These are phyloP conservation scores for Teunomyces funiuensis DNA, from an alignment of 805 yeast species.

Conservation along the genomic window DNA sequence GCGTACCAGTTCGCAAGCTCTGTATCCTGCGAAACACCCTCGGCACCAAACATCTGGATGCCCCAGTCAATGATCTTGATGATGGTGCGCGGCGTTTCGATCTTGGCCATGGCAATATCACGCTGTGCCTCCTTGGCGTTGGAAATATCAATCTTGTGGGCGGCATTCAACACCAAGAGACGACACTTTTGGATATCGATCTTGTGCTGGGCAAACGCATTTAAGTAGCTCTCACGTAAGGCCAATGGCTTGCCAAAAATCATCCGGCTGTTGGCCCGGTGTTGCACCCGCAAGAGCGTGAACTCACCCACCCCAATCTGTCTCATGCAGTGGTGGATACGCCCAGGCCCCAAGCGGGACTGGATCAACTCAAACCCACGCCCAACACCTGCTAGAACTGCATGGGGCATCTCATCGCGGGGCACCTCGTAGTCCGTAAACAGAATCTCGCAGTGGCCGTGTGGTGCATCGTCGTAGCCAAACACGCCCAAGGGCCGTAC, in stretches of 20 bases:
- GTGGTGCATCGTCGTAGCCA: constrained; percentile 70
- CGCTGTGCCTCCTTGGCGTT: constrained; percentile 55
- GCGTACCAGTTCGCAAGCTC: constrained; percentile 56
- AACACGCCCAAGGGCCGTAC: constrained; percentile 53
- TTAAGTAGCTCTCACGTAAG: constrained; percentile 50
- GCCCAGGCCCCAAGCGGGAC: constrained; percentile 66
- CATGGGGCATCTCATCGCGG: constrained; percentile 40
- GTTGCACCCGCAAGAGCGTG: constrained; percentile 46
- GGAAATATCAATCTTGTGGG: constrained; percentile 54
- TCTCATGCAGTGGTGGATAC: constrained; percentile 71
- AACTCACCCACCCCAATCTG: constrained; percentile 60
- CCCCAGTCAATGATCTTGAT: constrained; percentile 57
- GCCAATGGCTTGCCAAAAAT: constrained; percentile 54
- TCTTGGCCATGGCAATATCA: constrained; percentile 64
- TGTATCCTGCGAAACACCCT: constrained; percentile 62
- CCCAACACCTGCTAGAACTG: constrained; percentile 45
- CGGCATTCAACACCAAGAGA: constrained; percentile 56
- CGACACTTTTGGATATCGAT: constrained; percentile 56
- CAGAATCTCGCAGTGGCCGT: constrained; percentile 64
- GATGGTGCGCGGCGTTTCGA: constrained; percentile 59
- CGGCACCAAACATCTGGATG: constrained; percentile 64
- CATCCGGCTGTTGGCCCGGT: constrained; percentile 51
- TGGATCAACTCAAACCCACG: constrained; percentile 64
- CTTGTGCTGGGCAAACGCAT: constrained; percentile 50
- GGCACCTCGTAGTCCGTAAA: constrained; percentile 52